phyloP scores from a whole-genome alignment of 2,329 filamentous ascomycete genomes.

The Albophoma yamanashiensis region DNA sequence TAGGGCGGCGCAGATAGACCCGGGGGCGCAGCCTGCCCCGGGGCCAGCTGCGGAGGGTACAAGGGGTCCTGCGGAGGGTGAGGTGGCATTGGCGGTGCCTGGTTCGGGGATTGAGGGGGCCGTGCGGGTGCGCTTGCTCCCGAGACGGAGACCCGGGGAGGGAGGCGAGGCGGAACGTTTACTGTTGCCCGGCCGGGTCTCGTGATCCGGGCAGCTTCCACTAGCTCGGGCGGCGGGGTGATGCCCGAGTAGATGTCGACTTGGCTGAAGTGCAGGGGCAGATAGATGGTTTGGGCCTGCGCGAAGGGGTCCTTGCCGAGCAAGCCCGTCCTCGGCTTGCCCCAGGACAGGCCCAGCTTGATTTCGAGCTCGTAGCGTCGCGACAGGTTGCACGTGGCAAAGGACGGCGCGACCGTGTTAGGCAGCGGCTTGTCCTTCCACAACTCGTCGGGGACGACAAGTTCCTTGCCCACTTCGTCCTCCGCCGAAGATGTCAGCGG shows the following conservation, averaged over 20 bases:
- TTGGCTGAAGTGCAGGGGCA: conserved; percentile 65
- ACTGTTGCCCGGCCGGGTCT: conserved; percentile 29
- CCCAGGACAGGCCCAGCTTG: conserved; percentile 67
- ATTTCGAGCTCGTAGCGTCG: conserved; percentile 78
- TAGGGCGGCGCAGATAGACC: conserved; percentile 33
- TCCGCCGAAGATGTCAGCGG: conserved; percentile 49
- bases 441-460: conserved; percentile 55
- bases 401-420: conserved; percentile 78
- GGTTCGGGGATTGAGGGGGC: conserved; percentile 10
- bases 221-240: conserved; percentile 63
- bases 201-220: conserved; percentile 42
- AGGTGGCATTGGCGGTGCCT: conserved; percentile 11
- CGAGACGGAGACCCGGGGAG: conserved; percentile 20
- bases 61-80: conserved; percentile 34
- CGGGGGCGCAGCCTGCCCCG: conserved; percentile 19
- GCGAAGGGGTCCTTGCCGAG: conserved; percentile 10
- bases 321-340: conserved; percentile 34
- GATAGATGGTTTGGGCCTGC: conserved; percentile 58
- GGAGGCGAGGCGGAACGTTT: conserved; percentile 22
- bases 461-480: conserved; percentile 52
- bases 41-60: conserved; percentile 45
- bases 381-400: conserved; percentile 78
- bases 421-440: conserved; percentile 69
- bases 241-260: conserved; percentile 84
- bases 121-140: conserved; percentile 7